These are phyloP conservation scores for Phaeoacremonium minimum DNA, from an alignment of 2,329 filamentous ascomycete species.

Conservation along the genomic window DNA sequence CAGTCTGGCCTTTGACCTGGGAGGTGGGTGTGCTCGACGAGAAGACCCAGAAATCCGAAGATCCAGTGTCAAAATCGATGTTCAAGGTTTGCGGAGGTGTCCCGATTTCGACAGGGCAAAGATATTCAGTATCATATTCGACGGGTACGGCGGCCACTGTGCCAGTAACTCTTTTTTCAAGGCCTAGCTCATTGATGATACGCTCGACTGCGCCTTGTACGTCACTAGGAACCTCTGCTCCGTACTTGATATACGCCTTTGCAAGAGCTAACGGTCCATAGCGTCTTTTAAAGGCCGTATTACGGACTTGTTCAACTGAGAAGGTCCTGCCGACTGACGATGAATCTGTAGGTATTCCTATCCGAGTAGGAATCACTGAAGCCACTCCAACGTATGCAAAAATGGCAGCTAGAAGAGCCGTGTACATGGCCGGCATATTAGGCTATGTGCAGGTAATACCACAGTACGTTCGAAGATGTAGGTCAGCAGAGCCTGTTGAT, in stretches of 20 bases:
- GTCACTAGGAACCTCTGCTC: conserved; percentile 8
- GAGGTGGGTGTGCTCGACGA: conserved; percentile 24
- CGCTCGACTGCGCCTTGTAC: conserved; percentile 8
- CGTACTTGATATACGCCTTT: conserved; percentile 19
- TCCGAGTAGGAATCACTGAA: neutral
- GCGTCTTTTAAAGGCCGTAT: conserved; percentile 11
- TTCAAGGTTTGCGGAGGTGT: conserved; percentile 10
- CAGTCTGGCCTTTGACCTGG: conserved; percentile 29
- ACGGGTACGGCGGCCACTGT: conserved; percentile 9
- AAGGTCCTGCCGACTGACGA: conserved; percentile 6
- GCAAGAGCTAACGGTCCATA: conserved; percentile 27
- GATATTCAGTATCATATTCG: conserved; percentile 22
- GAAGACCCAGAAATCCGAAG: conserved; percentile 35
- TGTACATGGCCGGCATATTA: too few relatives aligned
- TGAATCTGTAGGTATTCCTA: neutral
- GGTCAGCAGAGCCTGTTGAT: too few relatives aligned
- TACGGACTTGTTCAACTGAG: conserved; percentile 35
- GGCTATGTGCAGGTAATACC: too few relatives aligned
- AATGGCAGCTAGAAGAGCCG: neutral
- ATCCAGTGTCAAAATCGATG: conserved; percentile 8
- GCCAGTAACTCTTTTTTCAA: conserved; percentile 9
- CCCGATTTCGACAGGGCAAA: conserved; percentile 27
- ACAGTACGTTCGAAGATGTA: too few relatives aligned
- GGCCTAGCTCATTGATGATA: conserved; percentile 1
- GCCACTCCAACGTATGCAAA: neutral